Base-by-base conservation (phyloP, 768 basidiomycete genomes). In the Gyrodon lividus region DNA sequence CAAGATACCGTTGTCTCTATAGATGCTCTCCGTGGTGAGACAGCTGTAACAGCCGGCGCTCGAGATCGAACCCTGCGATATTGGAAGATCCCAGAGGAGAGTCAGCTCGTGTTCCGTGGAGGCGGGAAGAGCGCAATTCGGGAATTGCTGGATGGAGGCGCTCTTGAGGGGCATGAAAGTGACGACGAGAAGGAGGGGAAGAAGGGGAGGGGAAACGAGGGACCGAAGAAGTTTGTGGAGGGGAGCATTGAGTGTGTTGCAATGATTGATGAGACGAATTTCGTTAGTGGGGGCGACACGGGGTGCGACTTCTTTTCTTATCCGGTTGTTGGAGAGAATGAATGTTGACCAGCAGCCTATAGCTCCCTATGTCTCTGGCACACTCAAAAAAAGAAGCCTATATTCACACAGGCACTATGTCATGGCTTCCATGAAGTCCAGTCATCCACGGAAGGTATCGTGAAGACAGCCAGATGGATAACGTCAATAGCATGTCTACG, bases 41-140 rank as follows among this genome's bases (percentile, higher is more conserved):
- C 84, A 2, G 89, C 88, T 14, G 82, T 98, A 17, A 94, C 87
- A 31, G 88, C 87, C 5, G 97, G 96, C 17, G 90, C 84, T 0
- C 77, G 93, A 30, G 97, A 99, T 74, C 87, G 92, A 65, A 97
- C 94, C 0, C 81, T 86, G 52, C 79, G 97, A 31, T 98, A 83
- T 71, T 99, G 96, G 96, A 98, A 98, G 72, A 88, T 98, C 46
- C 83, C 84, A 33, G 96, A 99, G 47, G 94, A 98, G 70, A 91
- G 81, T 12, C 96, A 98, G 64, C 77, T 99, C 22, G 94, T 99
- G 6, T 98, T 98, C 64, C 82, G 97, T 33, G 97, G 96, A 22
- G 97, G 97, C n/a, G 93, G 89, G 5, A 79, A 82, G 59, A 94
- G 87, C 70, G 80, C 80, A 31, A 76, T 91, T 57, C 74, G 88